Evolutionary conservation across 2,329 filamentous ascomycete species (phyloP), one percentile per base, ranked within the genome.

Genomic region (Sporothrix curviconia): DNA sequence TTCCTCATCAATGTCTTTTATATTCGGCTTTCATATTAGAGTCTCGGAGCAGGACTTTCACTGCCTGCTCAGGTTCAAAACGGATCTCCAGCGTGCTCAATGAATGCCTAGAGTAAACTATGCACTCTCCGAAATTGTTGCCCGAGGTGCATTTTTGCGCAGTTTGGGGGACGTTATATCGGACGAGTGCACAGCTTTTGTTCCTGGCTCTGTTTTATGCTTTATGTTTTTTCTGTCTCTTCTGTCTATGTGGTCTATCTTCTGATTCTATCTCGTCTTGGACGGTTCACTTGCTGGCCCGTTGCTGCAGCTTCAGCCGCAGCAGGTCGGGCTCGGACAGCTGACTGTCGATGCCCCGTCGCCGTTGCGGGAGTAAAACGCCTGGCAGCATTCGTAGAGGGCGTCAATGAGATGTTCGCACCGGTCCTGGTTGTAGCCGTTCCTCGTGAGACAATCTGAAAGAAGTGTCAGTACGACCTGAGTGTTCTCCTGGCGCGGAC

Each of bases 21-120:
- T 47, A 43, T 78, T 79, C 71, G 85, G 86, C 90, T 86, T 88
- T 86, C 84, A 89, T 89, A 89, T 92, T 97, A 97, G 94, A 99
- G 94, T 99, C 94, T 95, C 92, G 92, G 88, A 88, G 85, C 84
- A 89, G 84, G 88, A 84, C 73, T 71, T 71, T 92, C 89, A 90
- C 82, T 97, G 83, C 88, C 90, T 91, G 85, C 89, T 90, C 89
- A 95, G 90, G 83, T 86, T 82, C 85, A 79, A 73, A 73, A 79
- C 34, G 82, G 86, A 81, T 89, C 92, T 87, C 61, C 78, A 78
- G 89, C 92, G 92, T 90, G 94, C 94, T 99, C 91, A 83, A 92
- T 86, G 90, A 91, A 89, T 80, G 89, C 88, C 92, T 87, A 90
- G 95, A 89, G 88, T 71, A 78, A 83, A 78, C 74, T 42, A 76